Base-by-base conservation (phyloP, 768 basidiomycete species). In the Amanita muscaria region DNA sequence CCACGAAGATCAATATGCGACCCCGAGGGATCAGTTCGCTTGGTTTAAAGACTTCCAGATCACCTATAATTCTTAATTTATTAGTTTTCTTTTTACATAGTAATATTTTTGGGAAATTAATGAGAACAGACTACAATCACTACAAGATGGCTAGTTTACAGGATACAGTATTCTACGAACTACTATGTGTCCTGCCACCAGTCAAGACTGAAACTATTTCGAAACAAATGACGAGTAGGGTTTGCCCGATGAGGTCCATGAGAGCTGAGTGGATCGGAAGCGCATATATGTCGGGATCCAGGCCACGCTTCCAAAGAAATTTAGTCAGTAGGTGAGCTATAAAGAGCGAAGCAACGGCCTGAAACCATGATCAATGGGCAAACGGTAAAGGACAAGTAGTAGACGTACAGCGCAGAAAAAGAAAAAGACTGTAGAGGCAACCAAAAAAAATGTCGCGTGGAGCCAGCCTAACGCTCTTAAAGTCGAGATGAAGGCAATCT, bases 271-370 rank as follows among this genome's bases (percentile, higher is more conserved):
- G 91, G 21, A 94, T 76, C 6, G 92, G 92, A n/a, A 97, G 65
- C 2, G 90, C 90, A 59, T 94, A 93, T 64, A 86, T 81, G 59
- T 97, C 92, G 4, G 92, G 92, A 59, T 97, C 92, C 21, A 79
- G 69, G 9, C 76, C 69, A 44, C 68, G 77, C 1, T 74, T 73
- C 90, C 91, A 94, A 21, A 96, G 73, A 57, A 77, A 80, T 34
- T 76, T 64, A 2, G 90, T 92, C 39, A 92, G 67, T 9, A 57
- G 53, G 40, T 70, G 75, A 1, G 87, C 90, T 25, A 86, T 60
- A 22, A 70, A 19, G 4, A 97, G 70, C 2, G 91, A 91, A 47
- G 78, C 63, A 10, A 71, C 59, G 21, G 86, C 81, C 90, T 94
- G 56, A 30, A 40, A 30, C 31, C 12, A 30, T n/a, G 32, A 38